Evolutionary conservation across 805 yeast genomes (phyloP), one percentile per base, ranked within the genome.

Genomic region (Candida gorgasii): DNA sequence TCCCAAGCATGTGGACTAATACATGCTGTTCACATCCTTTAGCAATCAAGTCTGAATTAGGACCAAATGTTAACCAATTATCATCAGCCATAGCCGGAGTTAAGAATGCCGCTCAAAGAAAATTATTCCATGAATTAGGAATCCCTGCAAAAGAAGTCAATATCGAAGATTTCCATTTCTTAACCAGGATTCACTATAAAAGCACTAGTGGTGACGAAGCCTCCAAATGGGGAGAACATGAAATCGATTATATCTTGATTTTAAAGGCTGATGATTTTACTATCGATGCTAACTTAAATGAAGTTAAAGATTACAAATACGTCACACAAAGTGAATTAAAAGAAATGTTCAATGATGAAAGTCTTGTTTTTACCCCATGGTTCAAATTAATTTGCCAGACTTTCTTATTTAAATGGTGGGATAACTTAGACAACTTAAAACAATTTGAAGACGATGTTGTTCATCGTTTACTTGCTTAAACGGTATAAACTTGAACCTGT

Each of bases 21-120:
- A 93, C 99, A 1, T 93, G 99, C 67, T 93, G 99, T 64, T 90
- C 98, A 1, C 99, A 93, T 62, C 99, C 99, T 8, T 73, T 93
- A 40, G 89, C 96, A 42, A 79, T 89, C 26, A 76, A 82, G 28
- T 69, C 79, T 27, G 99, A 93, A 64, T 70, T 89, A 59, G 97
- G 97, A 8, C 8, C 31, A 12, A 53, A 58, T 37, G 47, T 57
- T 20, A 58, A 69, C 31, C 63, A 63, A 27, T 71, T 90, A 45
- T 63, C 68, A 5, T 67, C 73, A 26, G 86, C 95, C 7, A 72
- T 92, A 6, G 63, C 65, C 19, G 99, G 99, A 45, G 95, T 80
- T 41, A 86, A 81, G 58, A 70, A 72, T 31, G 99, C 99, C 2
- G 97, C 98, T 3, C 85, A 83, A 54, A 81, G 99, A 61, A 93